Evolutionary conservation across 2,329 filamentous ascomycete genomes (phyloP), one percentile per base, ranked within the genome.

Genomic region (Gyromitra esculenta): DNA sequence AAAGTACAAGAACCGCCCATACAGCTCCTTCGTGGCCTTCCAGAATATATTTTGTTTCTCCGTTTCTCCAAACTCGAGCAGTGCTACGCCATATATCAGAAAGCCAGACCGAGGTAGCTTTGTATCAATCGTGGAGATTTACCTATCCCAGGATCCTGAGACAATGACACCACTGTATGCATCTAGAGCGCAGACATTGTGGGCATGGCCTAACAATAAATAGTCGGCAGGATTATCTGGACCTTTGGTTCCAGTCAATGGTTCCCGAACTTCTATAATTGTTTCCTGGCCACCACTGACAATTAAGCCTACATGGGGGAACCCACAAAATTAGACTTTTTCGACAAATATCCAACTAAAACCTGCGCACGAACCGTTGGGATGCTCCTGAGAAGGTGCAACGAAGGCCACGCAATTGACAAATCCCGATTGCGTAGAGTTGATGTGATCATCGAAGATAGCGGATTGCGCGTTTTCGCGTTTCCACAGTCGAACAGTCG

Each of bases 121-220:
- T 18, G 21, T 9, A 70, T 7, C 57, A 11, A 15, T 8, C 18
- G n/a, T 39, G n/a, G 41, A 39, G 62, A 64, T 52, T 79, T 94
- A 91, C 39, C 89, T 89, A 83, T 99, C 96, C 96, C 96, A 99
- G 81, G 94, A 92, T 41, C 95, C 96, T 79, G 95, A 98, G 60
- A 97, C 90, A 52, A 98, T 87, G 83, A 90, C 92, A 75, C 90
- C 88, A 0, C 91, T 88, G 65, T 91, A 91, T 15, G 93, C 90
- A 81, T 97, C 93, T 57, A 99, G 85, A 7, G 94, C 88, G 83
- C 95, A 97, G 59, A 99, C 90, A 81, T 98, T 98, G 83, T 92
- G 89, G 21, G 89, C 87, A 82, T 99, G 96, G 11, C 96, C 95
- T 65, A 97, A 86, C 8, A 99, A 87, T 78, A 98, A 87, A 25